Conservation (phyloP, 2,329 filamentous ascomycete genomes). For the Cordyceps farinosa region DNA sequence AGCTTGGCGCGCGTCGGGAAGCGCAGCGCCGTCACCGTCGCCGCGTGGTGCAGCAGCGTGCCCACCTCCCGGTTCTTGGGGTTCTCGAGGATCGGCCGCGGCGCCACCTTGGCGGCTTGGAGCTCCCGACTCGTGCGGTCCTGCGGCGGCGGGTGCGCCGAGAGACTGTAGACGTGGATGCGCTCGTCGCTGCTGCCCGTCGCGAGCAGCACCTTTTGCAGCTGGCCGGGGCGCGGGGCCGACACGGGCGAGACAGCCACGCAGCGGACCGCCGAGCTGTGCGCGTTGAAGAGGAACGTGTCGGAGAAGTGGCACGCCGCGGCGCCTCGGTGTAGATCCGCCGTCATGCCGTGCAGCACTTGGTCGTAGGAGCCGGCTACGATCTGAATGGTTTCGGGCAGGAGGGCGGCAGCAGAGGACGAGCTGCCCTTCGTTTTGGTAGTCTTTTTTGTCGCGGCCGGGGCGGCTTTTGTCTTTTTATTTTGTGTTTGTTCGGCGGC, state of each 20-base stretch:
- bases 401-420: conserved; percentile 18
- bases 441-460: conserved; percentile 23
- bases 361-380: conserved; percentile 92
- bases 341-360: conserved; percentile 84
- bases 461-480: conserved; percentile 33
- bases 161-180: conserved; percentile 91
- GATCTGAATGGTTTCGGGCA: conserved; percentile 70
- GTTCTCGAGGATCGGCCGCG: conserved; percentile 76
- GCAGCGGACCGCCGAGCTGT: conserved; percentile 84
- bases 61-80: conserved; percentile 84
- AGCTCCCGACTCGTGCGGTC: conserved; percentile 53
- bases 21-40: conserved; percentile 71
- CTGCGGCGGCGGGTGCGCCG: conserved; percentile 55
- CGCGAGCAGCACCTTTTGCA: conserved; percentile 83
- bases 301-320: conserved; percentile 68
- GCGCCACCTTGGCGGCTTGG: conserved; percentile 66
- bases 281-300: conserved; percentile 93
- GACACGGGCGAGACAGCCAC: conserved; percentile 80
- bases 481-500: conserved; percentile 23
- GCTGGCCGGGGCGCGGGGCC: conserved; percentile 54
- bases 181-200: conserved; percentile 91
- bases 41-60: conserved; percentile 79
- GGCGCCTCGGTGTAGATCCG: conserved; percentile 55
- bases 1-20: conserved; percentile 88
- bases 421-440: conserved; percentile 23